These are phyloP conservation scores for Phlyctochytrium planicorne DNA, from an alignment of 192 early-diverging fungal genomes.

Conservation along the genomic window DNA sequence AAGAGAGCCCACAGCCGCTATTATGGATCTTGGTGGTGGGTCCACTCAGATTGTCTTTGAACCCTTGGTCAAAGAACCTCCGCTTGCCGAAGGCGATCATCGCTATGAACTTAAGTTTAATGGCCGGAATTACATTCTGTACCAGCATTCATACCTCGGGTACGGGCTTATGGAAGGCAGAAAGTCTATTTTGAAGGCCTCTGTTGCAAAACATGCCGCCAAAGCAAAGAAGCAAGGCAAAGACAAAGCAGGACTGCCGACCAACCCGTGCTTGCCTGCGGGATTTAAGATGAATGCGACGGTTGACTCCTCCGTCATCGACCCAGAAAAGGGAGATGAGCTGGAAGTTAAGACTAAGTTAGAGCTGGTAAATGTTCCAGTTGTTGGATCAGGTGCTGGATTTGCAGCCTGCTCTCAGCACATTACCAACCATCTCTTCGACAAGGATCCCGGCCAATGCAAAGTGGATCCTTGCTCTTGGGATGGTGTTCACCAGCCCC, in stretches of 20 bases:
- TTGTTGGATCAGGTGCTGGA: conserved; percentile 47
- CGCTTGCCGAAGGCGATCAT: conserved; percentile 70
- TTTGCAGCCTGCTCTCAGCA: conserved; percentile 47
- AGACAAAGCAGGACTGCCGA: conserved; percentile 15
- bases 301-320: conserved; percentile 19
- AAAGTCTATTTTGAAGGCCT: conserved; percentile 61
- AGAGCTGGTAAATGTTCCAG: background rate
- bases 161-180: conserved; percentile 91
- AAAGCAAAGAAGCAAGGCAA: conserved; percentile 8
- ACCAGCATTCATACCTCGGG: conserved; percentile 94
- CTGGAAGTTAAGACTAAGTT: conserved; percentile 35
- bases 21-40: conserved; percentile 95
- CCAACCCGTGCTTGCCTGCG: conserved; percentile 66
- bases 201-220: conserved; percentile 28
- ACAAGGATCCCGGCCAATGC: conserved; percentile 64
- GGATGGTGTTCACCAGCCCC: conserved; percentile 89
- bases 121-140: conserved; percentile 73
- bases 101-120: conserved; percentile 70
- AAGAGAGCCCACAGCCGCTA: conserved; percentile 70
- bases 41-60: conserved; percentile 99
- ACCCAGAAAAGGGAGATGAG: conserved; percentile 43
- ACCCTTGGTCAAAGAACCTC: conserved; percentile 43
- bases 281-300: conserved; percentile 27
- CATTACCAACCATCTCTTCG: conserved; percentile 67
- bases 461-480: conserved; percentile 76